Conservation (phyloP, 2,329 filamentous ascomycete genomes). For the Cadophora luteo-olivacea region DNA sequence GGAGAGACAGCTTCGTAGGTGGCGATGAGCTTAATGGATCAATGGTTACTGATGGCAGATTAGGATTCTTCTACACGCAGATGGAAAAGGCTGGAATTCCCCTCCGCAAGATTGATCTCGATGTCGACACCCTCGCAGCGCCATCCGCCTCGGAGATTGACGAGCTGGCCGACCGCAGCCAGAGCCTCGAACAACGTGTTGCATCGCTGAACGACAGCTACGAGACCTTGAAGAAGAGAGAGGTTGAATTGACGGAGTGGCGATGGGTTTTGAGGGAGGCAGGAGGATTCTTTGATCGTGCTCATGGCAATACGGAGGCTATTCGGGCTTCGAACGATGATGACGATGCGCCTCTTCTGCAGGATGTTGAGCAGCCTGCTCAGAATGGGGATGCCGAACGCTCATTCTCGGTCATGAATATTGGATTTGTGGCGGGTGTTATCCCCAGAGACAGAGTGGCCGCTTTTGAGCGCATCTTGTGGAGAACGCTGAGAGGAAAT, state of each 20-base stretch:
- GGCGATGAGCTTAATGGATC: slow-evolving; percentile 15
- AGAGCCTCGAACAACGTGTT: slow-evolving; percentile 90
- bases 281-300: slow-evolving; percentile 95
- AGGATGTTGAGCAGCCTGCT: slow-evolving; percentile 90
- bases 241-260: slow-evolving; percentile 97
- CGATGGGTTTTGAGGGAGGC: slow-evolving; percentile 97
- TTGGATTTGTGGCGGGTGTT: slow-evolving; percentile 96
- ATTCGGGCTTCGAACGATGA: slow-evolving; percentile 87
- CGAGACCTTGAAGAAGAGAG: slow-evolving; percentile 96
- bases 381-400: slow-evolving; percentile 69
- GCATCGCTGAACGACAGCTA: slow-evolving; percentile 96
- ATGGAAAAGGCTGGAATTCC: slow-evolving; percentile 92
- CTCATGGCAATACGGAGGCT: slow-evolving; percentile 95
- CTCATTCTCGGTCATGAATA: slow-evolving; percentile 97
- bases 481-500: slow-evolving; percentile 96
- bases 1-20: slow-evolving; percentile 92
- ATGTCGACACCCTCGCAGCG: slow-evolving; percentile 83
- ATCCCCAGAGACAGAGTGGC: slow-evolving; percentile 92
- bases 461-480: slow-evolving; percentile 95
- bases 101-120: slow-evolving; percentile 90
- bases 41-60: slow-evolving; percentile 27
- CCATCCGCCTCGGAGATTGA: slow-evolving; percentile 96
- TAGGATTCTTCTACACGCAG: slow-evolving; percentile 91
- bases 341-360: slow-evolving; percentile 89
- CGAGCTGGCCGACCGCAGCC: slow-evolving; percentile 89